Base-by-base conservation (phyloP, 768 basidiomycete genomes). In the Suillus luteus region DNA sequence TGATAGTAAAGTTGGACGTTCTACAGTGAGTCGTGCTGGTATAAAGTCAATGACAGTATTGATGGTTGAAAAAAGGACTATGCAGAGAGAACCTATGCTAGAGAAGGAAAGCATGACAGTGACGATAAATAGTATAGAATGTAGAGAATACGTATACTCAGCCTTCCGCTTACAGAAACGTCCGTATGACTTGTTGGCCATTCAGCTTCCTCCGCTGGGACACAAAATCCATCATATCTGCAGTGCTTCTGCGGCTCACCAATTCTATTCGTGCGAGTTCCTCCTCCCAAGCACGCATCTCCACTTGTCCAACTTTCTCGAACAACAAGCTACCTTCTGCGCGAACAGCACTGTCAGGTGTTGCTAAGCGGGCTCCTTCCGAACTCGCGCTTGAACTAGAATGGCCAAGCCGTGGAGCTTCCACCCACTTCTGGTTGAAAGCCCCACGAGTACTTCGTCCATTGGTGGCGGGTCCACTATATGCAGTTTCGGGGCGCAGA, bases 281-380 rank as follows among this genome's bases (percentile, higher is more conserved):
- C 72, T 85, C 86, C 74, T 93, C 92, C 91, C 92, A 93, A 67
- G 87, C 91, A 61, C 80, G 78, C 71, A 86, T 78, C 49, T 81
- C 79, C 41, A 76, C 68, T 27, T 68, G 68, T 62, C 64, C 77
- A 69, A 63, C 75, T 69, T 52, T 74, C 69, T 72, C 71, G 19
- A 68, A 66, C 40, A 71, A 60, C 48, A 72, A 67, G 59, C 67
- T 68, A 7, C 55, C 71, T 14, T 38, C 62, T 17, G 61, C 59
- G 37, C 66, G 68, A 48, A 65, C 67, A n/a, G 65, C 63, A 41
- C 66, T 66, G 49, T 69, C 76, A 44, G 43, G 55, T 31, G 55
- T 40, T 49, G 57, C 64, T 59, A 62, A 48, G 44, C 67, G 69
- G 38, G 86, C 70, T 81, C 85, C 76, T 86, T 89, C 86, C 77